phyloP scores from a whole-genome alignment of 371 early-diverging fungal species.

The Mucor piriformis region DNA sequence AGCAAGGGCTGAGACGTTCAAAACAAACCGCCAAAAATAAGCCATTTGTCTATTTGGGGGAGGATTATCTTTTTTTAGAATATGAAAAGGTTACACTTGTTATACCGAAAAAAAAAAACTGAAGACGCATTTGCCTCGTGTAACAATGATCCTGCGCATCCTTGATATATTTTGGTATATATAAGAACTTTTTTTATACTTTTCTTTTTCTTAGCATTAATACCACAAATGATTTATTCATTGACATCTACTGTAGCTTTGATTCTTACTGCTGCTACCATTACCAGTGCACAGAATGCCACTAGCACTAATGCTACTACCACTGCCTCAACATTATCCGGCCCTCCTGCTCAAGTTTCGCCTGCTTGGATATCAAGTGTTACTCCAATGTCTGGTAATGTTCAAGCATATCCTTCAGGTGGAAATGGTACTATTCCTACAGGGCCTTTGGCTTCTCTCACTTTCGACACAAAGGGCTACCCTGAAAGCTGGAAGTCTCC shows the following conservation, averaged over 20 bases:
- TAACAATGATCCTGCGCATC: not conserved
- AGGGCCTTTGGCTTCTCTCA: slow-evolving; percentile 26
- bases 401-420: slow-evolving; percentile 19
- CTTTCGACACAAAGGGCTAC: slow-evolving; percentile 28
- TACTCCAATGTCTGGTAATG: slow-evolving; percentile 27
- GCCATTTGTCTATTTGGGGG: slow-evolving; percentile 11
- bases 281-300: slow-evolving; percentile 15
- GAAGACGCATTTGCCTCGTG: not conserved
- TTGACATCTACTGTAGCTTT: slow-evolving; percentile 9
- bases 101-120: not conserved
- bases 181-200: not conserved
- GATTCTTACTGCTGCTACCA: slow-evolving; percentile 2
- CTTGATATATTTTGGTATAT: not conserved
- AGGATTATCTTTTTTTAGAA: slow-evolving; percentile 1
- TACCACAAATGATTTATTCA: not conserved
- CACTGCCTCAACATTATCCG: slow-evolving; percentile 9
- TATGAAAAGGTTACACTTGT: slow-evolving; percentile 1
- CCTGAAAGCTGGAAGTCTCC: slow-evolving; percentile 45
- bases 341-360: slow-evolving; percentile 30
- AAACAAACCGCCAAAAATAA: slow-evolving; percentile 7
- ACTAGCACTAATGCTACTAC: not conserved
- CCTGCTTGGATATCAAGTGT: slow-evolving; percentile 26
- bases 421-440: slow-evolving; percentile 30
- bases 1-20: not conserved
- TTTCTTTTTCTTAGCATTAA: not conserved